phyloP scores from a whole-genome alignment of 2,329 filamentous ascomycete species.

The Phialophora expanda region DNA sequence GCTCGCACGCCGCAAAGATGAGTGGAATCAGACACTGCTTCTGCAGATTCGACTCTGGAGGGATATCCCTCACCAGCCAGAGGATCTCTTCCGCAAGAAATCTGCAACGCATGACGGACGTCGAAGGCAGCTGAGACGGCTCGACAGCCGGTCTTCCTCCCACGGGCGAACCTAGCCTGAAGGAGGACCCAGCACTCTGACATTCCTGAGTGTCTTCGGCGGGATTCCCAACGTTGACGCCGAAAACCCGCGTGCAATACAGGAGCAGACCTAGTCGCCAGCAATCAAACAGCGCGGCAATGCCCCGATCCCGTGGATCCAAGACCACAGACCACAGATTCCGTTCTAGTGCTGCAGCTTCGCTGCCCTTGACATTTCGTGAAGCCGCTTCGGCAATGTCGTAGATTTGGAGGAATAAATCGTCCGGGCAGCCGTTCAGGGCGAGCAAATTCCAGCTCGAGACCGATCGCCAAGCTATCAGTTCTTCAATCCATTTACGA shows the following conservation, averaged over 20 bases:
- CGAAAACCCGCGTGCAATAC: conserved; percentile 19
- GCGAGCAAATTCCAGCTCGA: conserved; percentile 18
- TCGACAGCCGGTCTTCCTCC: neutral
- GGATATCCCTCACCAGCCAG: conserved; percentile 6
- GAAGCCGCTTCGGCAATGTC: conserved; percentile 18
- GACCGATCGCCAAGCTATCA: conserved; percentile 13
- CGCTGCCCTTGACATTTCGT: neutral
- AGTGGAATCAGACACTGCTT: conserved; percentile 20
- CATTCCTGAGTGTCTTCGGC: neutral
- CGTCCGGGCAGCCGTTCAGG: conserved; percentile 22
- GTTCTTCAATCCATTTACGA: conserved; percentile 8
- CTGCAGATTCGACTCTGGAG: conserved; percentile 7
- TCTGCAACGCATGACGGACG: conserved; percentile 5
- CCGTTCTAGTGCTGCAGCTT: conserved; percentile 3
- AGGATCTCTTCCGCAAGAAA: conserved; percentile 17
- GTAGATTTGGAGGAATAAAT: conserved; percentile 17
- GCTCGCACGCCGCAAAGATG: conserved; percentile 11
- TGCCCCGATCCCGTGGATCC: conserved; percentile 8
- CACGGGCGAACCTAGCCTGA: neutral
- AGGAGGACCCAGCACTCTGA: neutral
- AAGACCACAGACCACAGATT: conserved; percentile 15
- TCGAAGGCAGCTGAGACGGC: neutral
- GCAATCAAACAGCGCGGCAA: conserved; percentile 15
- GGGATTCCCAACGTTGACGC: neutral
- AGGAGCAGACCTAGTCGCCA: conserved; percentile 24